Evolutionary conservation across 805 yeast species (phyloP), one percentile per base, ranked within the genome.

Genomic region (Myxozyma geophila): DNA sequence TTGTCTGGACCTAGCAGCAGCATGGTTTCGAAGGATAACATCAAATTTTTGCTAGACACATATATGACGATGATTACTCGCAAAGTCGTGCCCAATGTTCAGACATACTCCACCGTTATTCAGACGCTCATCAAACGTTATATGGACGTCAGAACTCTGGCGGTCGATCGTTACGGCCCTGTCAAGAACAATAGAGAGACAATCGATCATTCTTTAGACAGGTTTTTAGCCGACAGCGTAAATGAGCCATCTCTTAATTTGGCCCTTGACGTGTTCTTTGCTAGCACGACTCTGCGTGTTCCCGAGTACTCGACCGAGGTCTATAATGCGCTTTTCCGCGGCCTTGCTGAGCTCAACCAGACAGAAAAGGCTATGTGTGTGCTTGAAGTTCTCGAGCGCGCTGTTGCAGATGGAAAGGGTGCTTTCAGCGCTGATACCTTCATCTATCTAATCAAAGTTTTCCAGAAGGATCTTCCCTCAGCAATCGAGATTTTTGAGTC

Each of bases 191-290:
- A 55, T 46, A n/a, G n/a, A 51, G 21, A 54, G 36, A 21, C 21
- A 13, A 28, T 58, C 54, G 48, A 60, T 37, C 58, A 35, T 17
- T 9, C 52, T 61, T 41, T 67, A 57, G 47, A 51, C 52, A 19
- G 7, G n/a, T n/a, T 37, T 35, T 13, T 47, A 33, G 44, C 23
- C 39, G 47, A 63, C 17, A 53, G 62, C 9, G 61, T 62, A 9
- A n/a, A 50, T 9, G 62, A 56, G 23, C 61, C 64, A 10, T 71
- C 71, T 48, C 59, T 70, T 17, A 58, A 59, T 13, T 62, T 74
- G 36, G 77, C 77, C 0, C 54, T 75, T 19, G 75, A 75, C 19
- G 46, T 75, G 19, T 73, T 73, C 57, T 70, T 65, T 47, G 76
- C 76, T 7, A 66, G 74, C 43, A 71, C 66, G 43, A 54, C 70